phyloP scores from a whole-genome alignment of 163 green algal species.

The Chlamydomonas reinhardtii region DNA sequence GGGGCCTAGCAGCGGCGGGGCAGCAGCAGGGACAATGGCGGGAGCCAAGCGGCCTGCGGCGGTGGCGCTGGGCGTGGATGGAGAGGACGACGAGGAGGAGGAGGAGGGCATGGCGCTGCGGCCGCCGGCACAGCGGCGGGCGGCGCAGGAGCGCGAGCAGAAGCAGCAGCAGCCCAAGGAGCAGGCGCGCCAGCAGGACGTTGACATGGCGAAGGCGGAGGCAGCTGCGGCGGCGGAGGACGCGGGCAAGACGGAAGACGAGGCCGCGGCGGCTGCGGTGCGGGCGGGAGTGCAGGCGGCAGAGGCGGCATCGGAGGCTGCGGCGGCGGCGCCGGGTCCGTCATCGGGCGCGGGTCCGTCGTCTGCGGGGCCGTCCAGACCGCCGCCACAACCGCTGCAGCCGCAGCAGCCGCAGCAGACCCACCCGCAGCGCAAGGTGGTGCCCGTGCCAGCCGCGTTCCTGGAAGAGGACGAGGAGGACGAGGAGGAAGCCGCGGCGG shows the following conservation, averaged over 20 bases:
- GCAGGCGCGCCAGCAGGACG: background rate
- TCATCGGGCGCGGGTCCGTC: background rate
- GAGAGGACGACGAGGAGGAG: constrained; percentile 34
- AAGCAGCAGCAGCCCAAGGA: background rate
- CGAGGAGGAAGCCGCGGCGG: background rate
- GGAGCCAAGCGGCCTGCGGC: constrained; percentile 1
- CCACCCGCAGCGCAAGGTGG: constrained; percentile 3
- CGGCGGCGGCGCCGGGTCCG: background rate
- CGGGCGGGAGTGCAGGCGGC: background rate
- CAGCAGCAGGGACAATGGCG: background rate
- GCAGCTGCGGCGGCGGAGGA: background rate
- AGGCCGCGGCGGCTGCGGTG: background rate
- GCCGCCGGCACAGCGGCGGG: constrained; percentile 36
- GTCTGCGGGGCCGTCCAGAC: background rate
- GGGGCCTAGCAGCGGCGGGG: background rate
- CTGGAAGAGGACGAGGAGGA: constrained; percentile 45
- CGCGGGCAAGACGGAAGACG: background rate
- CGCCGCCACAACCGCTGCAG: background rate
- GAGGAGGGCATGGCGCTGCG: background rate
- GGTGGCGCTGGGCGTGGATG: constrained; percentile 5
- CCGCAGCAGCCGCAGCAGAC: background rate
- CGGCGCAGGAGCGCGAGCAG: background rate
- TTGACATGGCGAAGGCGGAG: background rate
- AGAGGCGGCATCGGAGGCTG: background rate
- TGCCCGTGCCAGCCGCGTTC: constrained; percentile 29